Conservation (phyloP, 495 filamentous ascomycete species). For the Chaetomium fimeti region DNA sequence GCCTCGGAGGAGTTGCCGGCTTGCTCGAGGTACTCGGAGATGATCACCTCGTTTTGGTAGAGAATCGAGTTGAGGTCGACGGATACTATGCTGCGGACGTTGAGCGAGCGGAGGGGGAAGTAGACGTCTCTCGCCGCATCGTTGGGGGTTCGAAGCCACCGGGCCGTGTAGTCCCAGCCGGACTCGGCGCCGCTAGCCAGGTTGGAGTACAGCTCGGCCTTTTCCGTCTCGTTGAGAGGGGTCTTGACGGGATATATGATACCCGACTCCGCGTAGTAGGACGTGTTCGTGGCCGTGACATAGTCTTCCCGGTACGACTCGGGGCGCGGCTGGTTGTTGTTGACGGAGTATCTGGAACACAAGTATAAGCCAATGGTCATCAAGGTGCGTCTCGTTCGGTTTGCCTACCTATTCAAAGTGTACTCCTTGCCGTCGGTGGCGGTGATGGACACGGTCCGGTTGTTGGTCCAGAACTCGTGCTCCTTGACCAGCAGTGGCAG, state of each 20-base stretch:
- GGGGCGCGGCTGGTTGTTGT: constrained; percentile 51
- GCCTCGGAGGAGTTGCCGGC: constrained; percentile 37
- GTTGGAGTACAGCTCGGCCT: constrained; percentile 44
- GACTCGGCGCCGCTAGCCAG: constrained; percentile 52
- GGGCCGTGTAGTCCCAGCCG: constrained; percentile 47
- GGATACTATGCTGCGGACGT: constrained; percentile 39
- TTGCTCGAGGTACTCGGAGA: constrained; percentile 38
- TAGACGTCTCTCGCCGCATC: constrained; percentile 50
- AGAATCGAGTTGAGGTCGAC: constrained; percentile 55
- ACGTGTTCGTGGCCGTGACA: constrained; percentile 46
- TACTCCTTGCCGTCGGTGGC: constrained; percentile 38
- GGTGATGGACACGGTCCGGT: constrained; percentile 43
- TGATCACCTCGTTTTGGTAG: constrained; percentile 49
- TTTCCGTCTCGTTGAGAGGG: constrained; percentile 42
- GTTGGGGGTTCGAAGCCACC: constrained; percentile 43
- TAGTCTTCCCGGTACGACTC: constrained; percentile 53
- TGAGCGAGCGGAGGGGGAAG: constrained; percentile 52
- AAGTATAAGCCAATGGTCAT: constrained; percentile 7
- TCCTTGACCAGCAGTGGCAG: constrained; percentile 51
- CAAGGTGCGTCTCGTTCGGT: background rate
- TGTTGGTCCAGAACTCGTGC: constrained; percentile 47
- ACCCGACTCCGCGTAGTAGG: constrained; percentile 46
- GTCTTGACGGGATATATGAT: constrained; percentile 49
- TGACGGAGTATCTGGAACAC: constrained; percentile 41
- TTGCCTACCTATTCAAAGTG: constrained; percentile 44